A percentile compares a stretch with the other conserved stretches of the same genome.
Conservation (phyloP, 176 grass and related monocot species). For the Chrysopogon serrulatus region DNA sequence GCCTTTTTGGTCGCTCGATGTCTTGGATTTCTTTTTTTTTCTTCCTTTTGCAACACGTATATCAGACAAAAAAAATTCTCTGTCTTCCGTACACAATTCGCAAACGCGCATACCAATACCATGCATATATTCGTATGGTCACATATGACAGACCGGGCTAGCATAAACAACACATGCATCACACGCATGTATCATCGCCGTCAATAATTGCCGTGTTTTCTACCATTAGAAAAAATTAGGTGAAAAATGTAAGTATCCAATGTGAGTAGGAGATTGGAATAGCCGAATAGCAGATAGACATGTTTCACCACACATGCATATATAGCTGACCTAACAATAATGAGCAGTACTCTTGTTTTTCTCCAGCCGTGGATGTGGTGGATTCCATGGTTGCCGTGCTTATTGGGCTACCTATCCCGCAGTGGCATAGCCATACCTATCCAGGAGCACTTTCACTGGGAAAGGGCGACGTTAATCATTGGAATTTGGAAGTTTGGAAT, state of each 20-base stretch:
- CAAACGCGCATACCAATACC: neutral
- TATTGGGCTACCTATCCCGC: neutral
- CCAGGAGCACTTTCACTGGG: neutral
- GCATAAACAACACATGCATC: neutral
- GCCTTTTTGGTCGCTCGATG: neutral
- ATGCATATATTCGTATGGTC: neutral
- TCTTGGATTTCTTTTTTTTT: neutral
- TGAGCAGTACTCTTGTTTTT: neutral
- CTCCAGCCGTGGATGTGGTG: neutral
- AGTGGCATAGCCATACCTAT: neutral
- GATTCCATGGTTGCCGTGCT: constrained; percentile 7
- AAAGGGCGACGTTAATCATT: neutral
- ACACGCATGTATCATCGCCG: neutral
- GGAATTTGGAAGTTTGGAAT: neutral
- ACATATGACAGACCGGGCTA: too few relatives aligned
- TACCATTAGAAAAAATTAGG: neutral
- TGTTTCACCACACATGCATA: too few relatives aligned
- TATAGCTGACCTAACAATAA: neutral
- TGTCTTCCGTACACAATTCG: neutral
- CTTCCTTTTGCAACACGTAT: neutral
- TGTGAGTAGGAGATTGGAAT: neutral
- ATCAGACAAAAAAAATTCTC: too few relatives aligned
- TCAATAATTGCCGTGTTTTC: neutral
- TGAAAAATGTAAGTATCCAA: neutral
- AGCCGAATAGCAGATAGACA: too few relatives aligned